Base-by-base conservation (phyloP, 2,329 filamentous ascomycete genomes). In the Fusarium annulatum region DNA sequence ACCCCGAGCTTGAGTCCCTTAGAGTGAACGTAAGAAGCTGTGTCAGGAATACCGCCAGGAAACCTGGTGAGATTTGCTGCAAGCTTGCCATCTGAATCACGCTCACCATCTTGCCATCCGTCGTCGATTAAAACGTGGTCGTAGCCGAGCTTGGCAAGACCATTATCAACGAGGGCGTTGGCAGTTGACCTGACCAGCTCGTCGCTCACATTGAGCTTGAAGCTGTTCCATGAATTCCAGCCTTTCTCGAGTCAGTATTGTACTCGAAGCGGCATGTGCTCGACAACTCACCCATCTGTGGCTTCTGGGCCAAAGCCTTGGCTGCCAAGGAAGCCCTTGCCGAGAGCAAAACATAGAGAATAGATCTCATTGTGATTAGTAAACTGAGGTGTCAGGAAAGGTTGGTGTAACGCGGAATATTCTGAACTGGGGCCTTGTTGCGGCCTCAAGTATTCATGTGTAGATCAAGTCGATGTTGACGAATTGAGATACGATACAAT, bases 201-300 rank as follows among this genome's bases (percentile, higher is more conserved):
- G 5, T 48, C 45, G 26, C 45, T 48, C 4, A 48, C 45, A 5
- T 48, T 48, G 12, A 48, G 26, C 9, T 48, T 48, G 12, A 48
- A 48, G 12, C 45, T 48, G 14, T 48, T 48, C 45, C 45, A 48
- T 30, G 45, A 48, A 12, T 48, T 48, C 45, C 45, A 48, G 45
- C 45, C 45, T 48, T 30, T 28, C 6, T 30, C 12, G 11, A 14
- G 19, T 48, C 14, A 48, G 26, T 9, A 30, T 1, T 11, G 18
- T 7, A 16, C 14, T 28, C 10, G 5, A 33, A 14, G 30, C 4
- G 8, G 4, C 12, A 15, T 15, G 6, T 4, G 4, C 0, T 41
- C 7, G 9, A 41, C 8, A 3, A 30, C 26, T 48, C 9, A 48
- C 45, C 45, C 45, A 48, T 48, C 7, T 48, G 45, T 7, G 45